A percentile compares a stretch with the other conserved stretches of the same genome.
phyloP scores from a whole-genome alignment of 371 early-diverging fungal species.

The Apophysomyces trapeziformis region DNA sequence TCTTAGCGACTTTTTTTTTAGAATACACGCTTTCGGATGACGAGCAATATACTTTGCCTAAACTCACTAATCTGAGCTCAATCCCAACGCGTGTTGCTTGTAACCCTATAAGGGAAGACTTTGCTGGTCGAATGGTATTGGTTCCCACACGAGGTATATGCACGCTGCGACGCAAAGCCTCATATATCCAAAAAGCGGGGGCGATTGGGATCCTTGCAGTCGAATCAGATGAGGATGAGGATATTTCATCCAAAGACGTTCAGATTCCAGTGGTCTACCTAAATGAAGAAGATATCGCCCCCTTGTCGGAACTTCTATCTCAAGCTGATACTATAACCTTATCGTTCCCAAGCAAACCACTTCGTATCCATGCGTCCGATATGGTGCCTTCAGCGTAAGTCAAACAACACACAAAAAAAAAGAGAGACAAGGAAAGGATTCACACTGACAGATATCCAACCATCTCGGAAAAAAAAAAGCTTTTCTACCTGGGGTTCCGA shows the following conservation, averaged over 20 bases:
- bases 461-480: background rate
- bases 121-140: conserved; percentile 21
- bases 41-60: background rate
- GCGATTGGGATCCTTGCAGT: conserved; percentile 15
- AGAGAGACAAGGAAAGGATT: background rate
- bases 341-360: background rate
- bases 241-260: background rate
- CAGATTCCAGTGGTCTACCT: conserved; percentile 20
- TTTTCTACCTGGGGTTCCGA: conserved; percentile 26
- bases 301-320: background rate
- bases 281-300: conserved; percentile 2
- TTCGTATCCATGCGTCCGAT: background rate
- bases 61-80: background rate
- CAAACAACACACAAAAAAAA: background rate
- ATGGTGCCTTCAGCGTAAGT: conserved; percentile 14
- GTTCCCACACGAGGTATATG: conserved; percentile 21
- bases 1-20: background rate
- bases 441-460: background rate
- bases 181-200: conserved; percentile 21
- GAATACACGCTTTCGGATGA: background rate
- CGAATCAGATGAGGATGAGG: background rate
- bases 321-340: background rate
- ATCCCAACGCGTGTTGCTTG: conserved; percentile 9
- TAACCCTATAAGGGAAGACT: conserved; percentile 19
- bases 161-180: conserved; percentile 20